Evolutionary conservation across 2,329 filamentous ascomycete genomes (phyloP), one percentile per base, ranked within the genome.

Genomic region (Colletotrichum orchidophilum): DNA sequence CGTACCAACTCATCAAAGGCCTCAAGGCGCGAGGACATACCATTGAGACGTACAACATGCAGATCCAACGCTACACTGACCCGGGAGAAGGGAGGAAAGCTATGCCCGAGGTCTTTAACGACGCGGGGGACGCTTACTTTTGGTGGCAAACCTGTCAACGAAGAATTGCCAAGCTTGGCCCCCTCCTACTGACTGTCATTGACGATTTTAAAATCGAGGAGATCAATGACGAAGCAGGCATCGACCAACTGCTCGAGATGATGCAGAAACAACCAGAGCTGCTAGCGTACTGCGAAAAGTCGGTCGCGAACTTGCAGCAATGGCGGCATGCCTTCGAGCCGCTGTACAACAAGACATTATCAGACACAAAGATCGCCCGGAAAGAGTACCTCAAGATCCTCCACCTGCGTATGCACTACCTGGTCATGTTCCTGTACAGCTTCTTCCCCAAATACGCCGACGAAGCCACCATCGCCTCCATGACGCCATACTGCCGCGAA

Each of bases 401-500:
- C 81, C 66, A 83, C 80, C 64, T 86, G 8, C 80, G 82, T 4
- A 77, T 85, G 57, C 83, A 74, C 50, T 86, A 83, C 70, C 75
- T 84, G n/a, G 75, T 85, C 18, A 76, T 83, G 4, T 80, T 80
- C 72, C 75, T 84, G 21, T 82, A 84, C 71, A 78, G 81, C 1
- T 76, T 79, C 2, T 77, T 84, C 15, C 79, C 82, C 1, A 79
- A 81, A 2, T 84, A 81, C 73, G 80, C 80, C 5, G 77, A 80
- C 57, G 75, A 82, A 60, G 76, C 78, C 57, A 78, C 76, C 3
- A 80, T 83, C 55, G 80, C 78, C 35, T 75, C 76, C 4, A 77
- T 85, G 53, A 86, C 83, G 4, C 81, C 83, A 0, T 78, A 82
- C 46, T 85, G 85, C 71, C 79, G 75, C 15, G 83, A 86, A 73